phyloP scores from a whole-genome alignment of 2,329 filamentous ascomycete species.

The Dactylellina parvicollis region DNA sequence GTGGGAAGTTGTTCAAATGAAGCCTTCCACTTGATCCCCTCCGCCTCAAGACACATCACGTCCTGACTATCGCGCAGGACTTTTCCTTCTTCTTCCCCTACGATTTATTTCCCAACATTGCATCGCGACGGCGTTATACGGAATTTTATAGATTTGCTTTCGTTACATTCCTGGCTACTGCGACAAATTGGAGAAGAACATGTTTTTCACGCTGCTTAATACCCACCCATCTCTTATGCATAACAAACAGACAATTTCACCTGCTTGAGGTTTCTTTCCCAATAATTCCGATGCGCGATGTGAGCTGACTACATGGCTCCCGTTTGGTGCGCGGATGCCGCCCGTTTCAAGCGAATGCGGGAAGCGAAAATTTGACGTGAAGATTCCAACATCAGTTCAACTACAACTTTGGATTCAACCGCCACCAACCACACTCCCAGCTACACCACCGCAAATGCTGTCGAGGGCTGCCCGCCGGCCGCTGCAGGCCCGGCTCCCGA shows the following conservation, averaged over 20 bases:
- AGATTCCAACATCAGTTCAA: background rate
- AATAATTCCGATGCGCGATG: background rate
- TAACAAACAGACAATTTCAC: background rate
- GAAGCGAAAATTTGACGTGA: conserved; percentile 27
- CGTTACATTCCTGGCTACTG: background rate
- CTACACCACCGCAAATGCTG: conserved; percentile 21
- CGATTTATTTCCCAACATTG: background rate
- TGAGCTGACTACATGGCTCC: too few relatives aligned
- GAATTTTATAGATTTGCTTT: background rate
- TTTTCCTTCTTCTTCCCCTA: too few relatives aligned
- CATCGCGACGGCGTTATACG: conserved; percentile 44
- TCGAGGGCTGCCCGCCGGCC: conserved; percentile 44
- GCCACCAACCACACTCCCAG: too few relatives aligned
- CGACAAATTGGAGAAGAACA: background rate
- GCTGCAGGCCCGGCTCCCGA: conserved; percentile 6
- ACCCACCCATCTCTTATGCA: background rate
- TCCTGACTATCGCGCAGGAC: too few relatives aligned
- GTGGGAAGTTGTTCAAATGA: conserved; percentile 49
- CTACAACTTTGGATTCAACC: background rate
- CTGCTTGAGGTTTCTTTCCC: background rate
- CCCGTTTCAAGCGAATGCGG: conserved; percentile 9
- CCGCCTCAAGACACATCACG: too few relatives aligned
- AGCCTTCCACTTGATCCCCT: too few relatives aligned
- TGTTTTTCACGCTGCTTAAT: too few relatives aligned
- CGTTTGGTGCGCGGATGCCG: background rate